Evolutionary conservation across 192 early-diverging fungal genomes (phyloP), one percentile per base, ranked within the genome.

Genomic region (Ramicandelaber brevisporus): DNA sequence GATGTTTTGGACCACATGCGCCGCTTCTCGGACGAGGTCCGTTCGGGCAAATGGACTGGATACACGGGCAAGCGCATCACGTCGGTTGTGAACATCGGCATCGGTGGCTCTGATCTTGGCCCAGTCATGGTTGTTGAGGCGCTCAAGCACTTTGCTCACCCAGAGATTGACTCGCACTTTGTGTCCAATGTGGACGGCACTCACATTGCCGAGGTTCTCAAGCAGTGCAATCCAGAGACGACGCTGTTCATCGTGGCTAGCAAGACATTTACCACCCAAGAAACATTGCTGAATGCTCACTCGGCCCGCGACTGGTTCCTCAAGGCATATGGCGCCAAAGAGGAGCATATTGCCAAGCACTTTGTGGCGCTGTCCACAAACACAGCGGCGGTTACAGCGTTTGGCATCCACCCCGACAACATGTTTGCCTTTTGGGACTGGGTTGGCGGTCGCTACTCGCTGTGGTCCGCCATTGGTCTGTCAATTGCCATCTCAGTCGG

Each of bases 391-490:
- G 85, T 90, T 13, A 63, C 72, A 31, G 73, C 63, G 17, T 97
- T 97, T 47, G 92, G 92, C 30, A 97, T 97, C 38, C 68, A 71
- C 50, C 46, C 69, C n/a, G 59, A 69, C 40, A 98, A 98, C 66
- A 98, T 98, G 92, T 97, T 97, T 69, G 73, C 83, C 54, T 96
- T 96, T 65, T 90, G 86, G 86, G 88, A 95, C 56, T 95, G 88
- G 86, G 79, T 96, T 30, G 92, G 92, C 45, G 92, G 92, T 21
- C 76, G 92, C 33, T 97, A 97, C 61, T 92, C 86, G 20, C 74
- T 95, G 18, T 98, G 92, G 92, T 97, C 92, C 15, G 92, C 92
- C 25, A 95, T 98, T 36, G 92, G 92, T 26, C 68, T 98, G 33
- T 92, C 88, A 5, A 95, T 98, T 43, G 73, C 73, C 36, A 78